Evolutionary conservation across 2,329 filamentous ascomycete genomes (phyloP), one percentile per base, ranked within the genome.

Genomic region (Alternaria arbusti): DNA sequence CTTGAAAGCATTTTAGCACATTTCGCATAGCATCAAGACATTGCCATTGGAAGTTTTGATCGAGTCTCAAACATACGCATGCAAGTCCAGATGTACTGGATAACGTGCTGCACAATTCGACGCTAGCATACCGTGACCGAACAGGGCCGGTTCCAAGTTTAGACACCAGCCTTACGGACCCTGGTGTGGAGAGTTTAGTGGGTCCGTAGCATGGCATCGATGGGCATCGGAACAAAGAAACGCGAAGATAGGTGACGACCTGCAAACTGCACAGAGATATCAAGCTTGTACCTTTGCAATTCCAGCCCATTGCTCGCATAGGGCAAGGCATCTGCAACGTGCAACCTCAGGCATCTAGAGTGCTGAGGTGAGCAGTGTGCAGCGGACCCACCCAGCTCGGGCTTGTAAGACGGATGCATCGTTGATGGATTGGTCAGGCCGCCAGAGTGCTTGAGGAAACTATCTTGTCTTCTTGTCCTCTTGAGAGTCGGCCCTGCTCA

Each of bases 281-380:
- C 20, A 54, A 54, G 57, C 57, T 36, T 23, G 20, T 36, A 15
- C n/a, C 32, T 36, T 2, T n/a, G 22, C 28, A 23, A 13, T 12
- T 51, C 13, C 4, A 51, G 4, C 28, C 26, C 26, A 51, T 25
- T 52, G 54, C 55, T 59, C 59, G 50, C 59, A 52, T 62, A 52
- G 49, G 49, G 17, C 50, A 59, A 43, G 49, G 57, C 58, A 50
- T 61, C 22, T 23, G 62, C 54, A 25, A 57, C n/a, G 46, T 62
- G 28, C 59, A 59, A 36, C 59, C 45, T 30, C 43, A 63, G 61
- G 54, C 60, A 54, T 50, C 43, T 49, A 52, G 61, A 43, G 32
- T 54, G 64, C 55, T 64, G 64, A 61, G 44, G 64, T 66, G 64
- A 66, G 60, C 47, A 46, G 47, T 49, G 46, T 7, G 36, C 63